A percentile compares a stretch with the other conserved stretches of the same genome.
These are phyloP conservation scores for Exutisphaerella laricina DNA, from an alignment of 2,329 filamentous ascomycete species.

Conservation along the genomic window DNA sequence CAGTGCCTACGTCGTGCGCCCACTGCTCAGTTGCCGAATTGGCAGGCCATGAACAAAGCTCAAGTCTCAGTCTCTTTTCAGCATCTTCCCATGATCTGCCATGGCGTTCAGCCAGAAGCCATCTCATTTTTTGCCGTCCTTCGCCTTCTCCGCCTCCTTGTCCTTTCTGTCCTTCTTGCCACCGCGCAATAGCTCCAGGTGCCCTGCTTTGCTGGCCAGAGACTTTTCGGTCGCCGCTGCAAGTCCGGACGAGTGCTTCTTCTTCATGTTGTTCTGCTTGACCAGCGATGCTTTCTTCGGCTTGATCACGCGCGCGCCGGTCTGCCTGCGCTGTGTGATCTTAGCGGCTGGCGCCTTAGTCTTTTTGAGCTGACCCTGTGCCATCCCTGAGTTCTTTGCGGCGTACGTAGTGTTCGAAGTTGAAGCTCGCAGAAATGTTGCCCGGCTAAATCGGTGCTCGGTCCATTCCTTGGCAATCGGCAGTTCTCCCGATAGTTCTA, in stretches of 20 bases:
- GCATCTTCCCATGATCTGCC: neutral
- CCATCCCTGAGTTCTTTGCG: too few species aligned
- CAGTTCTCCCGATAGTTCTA: too few species aligned
- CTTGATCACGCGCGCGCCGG: conserved; percentile 56
- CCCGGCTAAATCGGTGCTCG: too few species aligned
- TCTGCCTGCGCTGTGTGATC: conserved; percentile 32
- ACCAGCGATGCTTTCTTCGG: conserved; percentile 60
- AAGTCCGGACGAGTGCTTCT: conserved; percentile 60
- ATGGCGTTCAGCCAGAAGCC: neutral
- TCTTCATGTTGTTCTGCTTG: conserved; percentile 57
- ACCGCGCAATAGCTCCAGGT: conserved; percentile 62
- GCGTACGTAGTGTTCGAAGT: too few species aligned
- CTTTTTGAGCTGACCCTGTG: conserved; percentile 30
- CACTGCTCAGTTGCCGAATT: too few species aligned
- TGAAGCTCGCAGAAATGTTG: too few species aligned
- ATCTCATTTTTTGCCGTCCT: conserved; percentile 12
- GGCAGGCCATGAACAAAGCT: too few species aligned
- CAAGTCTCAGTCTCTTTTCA: too few species aligned
- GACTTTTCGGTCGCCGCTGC: conserved; percentile 61
- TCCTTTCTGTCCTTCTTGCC: conserved; percentile 57
- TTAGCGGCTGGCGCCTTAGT: conserved; percentile 26
- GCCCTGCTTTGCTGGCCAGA: conserved; percentile 61
- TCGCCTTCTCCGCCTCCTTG: conserved; percentile 18
- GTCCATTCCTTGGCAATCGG: too few species aligned
- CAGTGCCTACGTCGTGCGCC: too few species aligned